phyloP scores from a whole-genome alignment of 208 protist species.

The Phytomonas serpens region DNA sequence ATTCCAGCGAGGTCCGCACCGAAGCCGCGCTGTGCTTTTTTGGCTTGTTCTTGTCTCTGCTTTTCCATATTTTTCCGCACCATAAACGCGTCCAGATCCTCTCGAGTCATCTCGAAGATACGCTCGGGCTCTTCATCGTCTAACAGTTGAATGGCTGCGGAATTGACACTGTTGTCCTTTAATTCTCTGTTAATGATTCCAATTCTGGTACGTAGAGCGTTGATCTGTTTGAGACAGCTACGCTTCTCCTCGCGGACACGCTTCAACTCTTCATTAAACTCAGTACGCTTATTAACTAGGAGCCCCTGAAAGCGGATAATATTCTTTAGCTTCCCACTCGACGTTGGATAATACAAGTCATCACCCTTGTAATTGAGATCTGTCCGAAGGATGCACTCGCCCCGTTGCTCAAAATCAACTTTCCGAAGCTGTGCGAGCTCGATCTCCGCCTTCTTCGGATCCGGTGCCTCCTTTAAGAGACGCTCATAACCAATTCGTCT shows the following conservation, averaged over 20 bases:
- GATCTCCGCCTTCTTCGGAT: slow-evolving; percentile 73
- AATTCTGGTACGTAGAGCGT: slow-evolving; percentile 52
- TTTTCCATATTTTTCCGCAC: slow-evolving; percentile 39
- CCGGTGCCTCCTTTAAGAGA: slow-evolving; percentile 65
- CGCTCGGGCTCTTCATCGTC: slow-evolving; percentile 65
- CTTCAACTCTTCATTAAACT: slow-evolving; percentile 91
- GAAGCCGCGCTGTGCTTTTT: slow-evolving; percentile 83
- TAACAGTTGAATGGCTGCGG: slow-evolving; percentile 10
- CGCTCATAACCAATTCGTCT: slow-evolving; percentile 53
- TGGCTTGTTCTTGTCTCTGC: slow-evolving; percentile 42
- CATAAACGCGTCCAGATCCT: slow-evolving; percentile 58
- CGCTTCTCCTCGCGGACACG: slow-evolving; percentile 86
- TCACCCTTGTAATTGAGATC: slow-evolving; percentile 66
- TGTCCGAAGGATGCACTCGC: slow-evolving; percentile 94
- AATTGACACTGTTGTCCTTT: slow-evolving; percentile 20
- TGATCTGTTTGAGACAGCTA: slow-evolving; percentile 53
- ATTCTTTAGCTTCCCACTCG: slow-evolving; percentile 89
- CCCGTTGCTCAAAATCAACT: slow-evolving; percentile 61
- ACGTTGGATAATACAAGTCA: slow-evolving; percentile 77
- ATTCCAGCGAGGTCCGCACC: slow-evolving; percentile 64
- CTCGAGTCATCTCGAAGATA: slow-evolving; percentile 46
- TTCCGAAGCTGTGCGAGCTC: slow-evolving; percentile 46
- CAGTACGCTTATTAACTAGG: slow-evolving; percentile 77
- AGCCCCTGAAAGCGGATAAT: slow-evolving; percentile 48
- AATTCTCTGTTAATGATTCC: slow-evolving; percentile 70